Percentiles rank a stretch among this genome's conserved stretches.
These are phyloP conservation scores for Amanita subjunquillea DNA, from an alignment of 768 basidiomycete genomes.

Conservation along the genomic window DNA sequence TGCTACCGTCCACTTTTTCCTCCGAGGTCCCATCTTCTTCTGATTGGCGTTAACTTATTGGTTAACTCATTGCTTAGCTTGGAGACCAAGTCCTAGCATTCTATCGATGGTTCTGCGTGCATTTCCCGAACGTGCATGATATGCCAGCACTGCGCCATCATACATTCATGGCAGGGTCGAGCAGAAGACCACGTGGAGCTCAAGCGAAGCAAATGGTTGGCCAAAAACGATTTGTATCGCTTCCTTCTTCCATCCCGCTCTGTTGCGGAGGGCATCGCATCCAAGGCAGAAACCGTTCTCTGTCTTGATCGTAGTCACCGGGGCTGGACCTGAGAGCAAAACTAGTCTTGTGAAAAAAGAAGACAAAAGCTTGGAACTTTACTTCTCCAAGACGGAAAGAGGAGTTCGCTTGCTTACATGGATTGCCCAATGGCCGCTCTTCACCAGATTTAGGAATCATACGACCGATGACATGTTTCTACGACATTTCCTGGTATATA, in stretches of 20 bases:
- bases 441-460: constrained; percentile 5
- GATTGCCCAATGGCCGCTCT: constrained; percentile 5
- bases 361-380: constrained; percentile 1
- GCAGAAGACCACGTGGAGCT: constrained; percentile 1
- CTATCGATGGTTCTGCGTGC: not conserved
- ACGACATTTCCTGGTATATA: constrained; percentile 7
- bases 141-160: not conserved
- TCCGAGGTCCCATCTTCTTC: not conserved
- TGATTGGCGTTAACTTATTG: constrained; percentile 1
- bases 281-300: not conserved
- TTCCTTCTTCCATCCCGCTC: constrained; percentile 6
- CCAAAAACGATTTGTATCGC: not conserved
- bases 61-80: not conserved
- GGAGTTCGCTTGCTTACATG: not conserved
- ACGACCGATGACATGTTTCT: constrained; percentile 4
- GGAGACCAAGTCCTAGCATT: not conserved
- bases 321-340: constrained; percentile 4
- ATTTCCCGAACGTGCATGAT: not conserved
- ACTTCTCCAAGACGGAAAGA: constrained; percentile 1
- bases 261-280: constrained; percentile 2
- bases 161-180: not conserved
- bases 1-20: not conserved
- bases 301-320: not conserved
- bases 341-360: constrained; percentile 1
- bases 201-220: not conserved